phyloP scores from a whole-genome alignment of 306 rosid genomes.

The Quercus rubra region DNA sequence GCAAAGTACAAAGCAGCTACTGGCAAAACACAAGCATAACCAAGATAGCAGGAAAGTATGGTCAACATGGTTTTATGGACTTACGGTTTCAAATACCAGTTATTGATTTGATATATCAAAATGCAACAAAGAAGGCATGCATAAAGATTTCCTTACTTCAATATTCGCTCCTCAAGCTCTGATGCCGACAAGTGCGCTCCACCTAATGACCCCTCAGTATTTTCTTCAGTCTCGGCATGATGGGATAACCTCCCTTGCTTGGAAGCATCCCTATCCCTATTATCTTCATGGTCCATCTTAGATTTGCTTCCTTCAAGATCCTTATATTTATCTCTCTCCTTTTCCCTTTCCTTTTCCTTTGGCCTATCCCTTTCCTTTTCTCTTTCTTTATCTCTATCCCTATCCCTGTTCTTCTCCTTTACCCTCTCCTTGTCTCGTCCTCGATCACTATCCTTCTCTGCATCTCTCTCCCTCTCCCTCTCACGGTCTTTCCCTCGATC shows the following conservation, averaged over 20 bases:
- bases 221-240: constrained; percentile 29
- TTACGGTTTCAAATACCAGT: neutral
- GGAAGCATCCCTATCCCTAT: constrained; percentile 43
- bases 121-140: neutral
- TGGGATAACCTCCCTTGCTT: constrained; percentile 42
- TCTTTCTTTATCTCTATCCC: constrained; percentile 44
- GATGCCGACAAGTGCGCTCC: constrained; percentile 31
- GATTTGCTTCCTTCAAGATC: constrained; percentile 24
- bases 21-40: neutral
- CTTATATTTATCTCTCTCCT: constrained; percentile 45
- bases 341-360: constrained; percentile 52
- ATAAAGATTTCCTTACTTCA: constrained; percentile 44
- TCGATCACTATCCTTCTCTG: constrained; percentile 40
- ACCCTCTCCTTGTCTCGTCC: constrained; percentile 32
- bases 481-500: constrained; percentile 65
- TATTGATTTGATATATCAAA: neutral
- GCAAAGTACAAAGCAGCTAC: neutral
- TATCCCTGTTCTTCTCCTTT: constrained; percentile 44
- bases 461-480: constrained; percentile 55
- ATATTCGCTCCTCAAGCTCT: constrained; percentile 69
- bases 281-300: constrained; percentile 41
- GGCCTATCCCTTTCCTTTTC: constrained; percentile 36
- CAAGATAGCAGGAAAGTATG: neutral
- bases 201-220: constrained; percentile 30
- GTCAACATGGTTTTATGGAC: neutral